Evolutionary conservation across 208 protist species (phyloP), one percentile per base, ranked within the genome.

Genomic region (Vickermania spadyakhi): DNA sequence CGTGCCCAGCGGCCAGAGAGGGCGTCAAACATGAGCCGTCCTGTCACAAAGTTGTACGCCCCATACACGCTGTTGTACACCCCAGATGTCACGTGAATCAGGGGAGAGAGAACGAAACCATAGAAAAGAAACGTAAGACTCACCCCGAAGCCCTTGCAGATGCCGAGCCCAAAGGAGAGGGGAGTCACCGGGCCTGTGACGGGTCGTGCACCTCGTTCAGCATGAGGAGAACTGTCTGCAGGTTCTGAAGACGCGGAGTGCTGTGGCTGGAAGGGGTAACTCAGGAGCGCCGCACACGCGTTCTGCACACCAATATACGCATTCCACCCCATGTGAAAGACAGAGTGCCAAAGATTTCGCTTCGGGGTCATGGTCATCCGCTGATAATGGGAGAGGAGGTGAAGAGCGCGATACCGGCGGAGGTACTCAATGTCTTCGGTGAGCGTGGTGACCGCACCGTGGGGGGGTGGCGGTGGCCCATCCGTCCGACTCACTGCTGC

Each of bases 381-480:
- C 31, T 74, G 77, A 68, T 94, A 91, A 73, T 88, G 89, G 70
- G 89, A 87, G 27, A 94, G 56, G 29, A 71, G 69, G 52, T 91
- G 77, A 21, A 90, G 60, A 13, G 61, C 56, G 14, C 78, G 70
- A 18, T 71, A 71, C 0, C 70, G 79, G 18, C 78, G 77, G 4
- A 93, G 58, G 65, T 91, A 84, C 60, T 90, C 83, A 5, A 93
- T 53, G 51, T 91, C 73, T 1, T 60, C 64, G 2, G 71, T 64
- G 22, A 70, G 58, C 22, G 75, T 84, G 0, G 65, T 68, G 13
- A 87, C 54, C 25, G 57, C 76, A 23, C 30, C 65, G 7, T 28
- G 31, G 41, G n/a, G 21, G 1, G 45, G 11, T 31, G 31, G 49
- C 56, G 50, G 36, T 45, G 63, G 54, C 4, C 13, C 23, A 5